phyloP scores from a whole-genome alignment of 2,329 filamentous ascomycete genomes.

The Microcyclospora tardicrescens region DNA sequence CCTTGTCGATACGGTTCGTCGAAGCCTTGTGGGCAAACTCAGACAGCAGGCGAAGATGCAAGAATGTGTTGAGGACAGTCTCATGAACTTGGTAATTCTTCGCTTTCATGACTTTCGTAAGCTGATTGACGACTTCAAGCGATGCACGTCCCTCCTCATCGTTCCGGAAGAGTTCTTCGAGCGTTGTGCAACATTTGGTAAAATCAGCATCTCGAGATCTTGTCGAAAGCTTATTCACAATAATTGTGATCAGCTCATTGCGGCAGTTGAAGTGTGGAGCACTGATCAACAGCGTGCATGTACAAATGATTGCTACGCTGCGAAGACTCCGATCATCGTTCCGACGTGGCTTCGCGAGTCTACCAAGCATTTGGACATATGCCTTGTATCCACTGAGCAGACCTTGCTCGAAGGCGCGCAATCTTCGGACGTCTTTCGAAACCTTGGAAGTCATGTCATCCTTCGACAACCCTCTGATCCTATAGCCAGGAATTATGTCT shows the following conservation, averaged over 20 bases:
- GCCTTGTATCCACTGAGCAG: conserved; percentile 72
- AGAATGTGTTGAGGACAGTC: conserved; percentile 75
- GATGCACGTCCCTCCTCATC: conserved; percentile 86
- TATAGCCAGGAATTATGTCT: conserved; percentile 90
- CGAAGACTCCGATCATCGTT: conserved; percentile 39
- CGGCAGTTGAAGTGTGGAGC: conserved; percentile 98
- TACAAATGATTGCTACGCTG: conserved; percentile 70
- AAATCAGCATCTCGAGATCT: conserved; percentile 62
- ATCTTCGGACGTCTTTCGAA: conserved; percentile 77
- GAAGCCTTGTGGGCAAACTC: conserved; percentile 82
- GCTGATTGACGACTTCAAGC: conserved; percentile 68
- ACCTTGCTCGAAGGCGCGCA: conserved; percentile 77
- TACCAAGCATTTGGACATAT: conserved; percentile 65
- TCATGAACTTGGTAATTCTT: conserved; percentile 74
- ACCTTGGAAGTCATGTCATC: conserved; percentile 65
- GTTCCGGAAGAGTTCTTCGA: conserved; percentile 70
- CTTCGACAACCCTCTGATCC: conserved; percentile 71
- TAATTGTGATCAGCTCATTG: conserved; percentile 69
- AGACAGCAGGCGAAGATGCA: conserved; percentile 74
- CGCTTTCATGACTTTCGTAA: conserved; percentile 92
- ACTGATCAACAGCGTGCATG: conserved; percentile 63
- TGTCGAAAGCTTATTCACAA: conserved; percentile 70
- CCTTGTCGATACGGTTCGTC: conserved; percentile 57
- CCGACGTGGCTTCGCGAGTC: conserved; percentile 40
- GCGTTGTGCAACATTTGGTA: conserved; percentile 58